Conservation (phyloP, 768 basidiomycete genomes). For the Collybiopsis confluens region DNA sequence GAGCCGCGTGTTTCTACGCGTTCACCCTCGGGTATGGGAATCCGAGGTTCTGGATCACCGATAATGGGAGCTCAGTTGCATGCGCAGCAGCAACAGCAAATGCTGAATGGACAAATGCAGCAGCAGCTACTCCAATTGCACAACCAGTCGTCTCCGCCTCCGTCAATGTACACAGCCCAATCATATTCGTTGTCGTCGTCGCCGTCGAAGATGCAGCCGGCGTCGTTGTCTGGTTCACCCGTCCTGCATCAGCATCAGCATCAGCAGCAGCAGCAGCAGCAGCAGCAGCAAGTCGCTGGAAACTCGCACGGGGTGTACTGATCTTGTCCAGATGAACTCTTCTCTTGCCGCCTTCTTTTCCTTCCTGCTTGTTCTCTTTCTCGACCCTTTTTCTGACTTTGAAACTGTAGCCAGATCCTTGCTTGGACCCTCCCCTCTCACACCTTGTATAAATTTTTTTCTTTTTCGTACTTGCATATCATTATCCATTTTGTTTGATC, state of each 20-base stretch:
- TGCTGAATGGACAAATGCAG: not conserved
- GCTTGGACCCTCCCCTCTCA: too few relatives aligned
- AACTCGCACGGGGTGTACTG: slow-evolving; percentile 7
- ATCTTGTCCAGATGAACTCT: too few relatives aligned
- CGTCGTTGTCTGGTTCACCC: not conserved
- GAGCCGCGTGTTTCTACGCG: slow-evolving; percentile 29
- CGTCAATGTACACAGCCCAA: not conserved
- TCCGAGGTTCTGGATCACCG: slow-evolving; percentile 17
- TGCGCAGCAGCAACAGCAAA: not conserved
- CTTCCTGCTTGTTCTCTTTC: too few relatives aligned
- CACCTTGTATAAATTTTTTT: too few relatives aligned
- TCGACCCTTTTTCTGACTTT: too few relatives aligned
- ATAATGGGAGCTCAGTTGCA: too few relatives aligned
- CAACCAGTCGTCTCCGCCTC: not conserved
- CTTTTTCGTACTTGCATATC: too few relatives aligned
- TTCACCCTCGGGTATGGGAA: slow-evolving; percentile 48
- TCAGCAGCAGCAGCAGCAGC: not conserved
- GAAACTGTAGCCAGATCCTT: too few relatives aligned
- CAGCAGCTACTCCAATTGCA: slow-evolving; percentile 1
- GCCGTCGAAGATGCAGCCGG: slow-evolving; percentile 3
- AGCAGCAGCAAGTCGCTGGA: slow-evolving; percentile 3
- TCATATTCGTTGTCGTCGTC: not conserved
- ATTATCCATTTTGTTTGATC: too few relatives aligned
- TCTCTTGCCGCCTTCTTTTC: too few relatives aligned
- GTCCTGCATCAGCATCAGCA: slow-evolving; percentile 5